Evolutionary conservation across 768 basidiomycete genomes (phyloP), one percentile per base, ranked within the genome.

Genomic region (Tylopilus plumbeoviolaceoides): DNA sequence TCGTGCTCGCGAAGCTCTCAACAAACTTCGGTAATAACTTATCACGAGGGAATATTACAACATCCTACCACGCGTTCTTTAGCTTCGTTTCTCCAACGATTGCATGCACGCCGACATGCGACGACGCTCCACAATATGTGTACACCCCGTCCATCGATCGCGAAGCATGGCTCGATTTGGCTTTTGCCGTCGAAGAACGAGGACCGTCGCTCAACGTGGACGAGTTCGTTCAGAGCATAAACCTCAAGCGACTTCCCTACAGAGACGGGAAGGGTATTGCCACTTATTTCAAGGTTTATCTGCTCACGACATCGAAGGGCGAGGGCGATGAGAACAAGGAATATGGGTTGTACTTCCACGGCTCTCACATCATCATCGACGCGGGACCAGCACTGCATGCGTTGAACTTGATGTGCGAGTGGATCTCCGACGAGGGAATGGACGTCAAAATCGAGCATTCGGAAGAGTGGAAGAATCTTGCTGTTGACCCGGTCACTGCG

Each of bases 401-500:
- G 14, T 47, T 68, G n/a, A 58, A 59, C 51, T 28, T 61, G 3
- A 57, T 58, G 63, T 59, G 50, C 21, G 56, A 51, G 50, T 65
- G 66, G 61, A 63, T 63, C 1, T 60, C 62, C 14, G 47, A 35
- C 4, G 44, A 48, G 3, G 59, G 58, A 0, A 51, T 63, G 47
- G 49, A 55, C 7, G 40, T 63, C 31, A 31, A 0, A 10, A 47
- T 61, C 5, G 35, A 53, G 1, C 54, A 47, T 35, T 56, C 30
- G 12, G 51, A 63, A 28, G 65, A 68, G 33, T 64, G 64, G 64
- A 58, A 51, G 23, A 59, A 66, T 36, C 61, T 66, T 14, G 66
- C 66, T 1, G 54, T 57, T 5, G 66, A 67, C 21, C 64, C 61
- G 6, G 54, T 66, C 23, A 51, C 50, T 28, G 66, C 65, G 2